Evolutionary conservation across 2,329 filamentous ascomycete species (phyloP).

Genomic region (Westerdykella aurantiaca): DNA sequence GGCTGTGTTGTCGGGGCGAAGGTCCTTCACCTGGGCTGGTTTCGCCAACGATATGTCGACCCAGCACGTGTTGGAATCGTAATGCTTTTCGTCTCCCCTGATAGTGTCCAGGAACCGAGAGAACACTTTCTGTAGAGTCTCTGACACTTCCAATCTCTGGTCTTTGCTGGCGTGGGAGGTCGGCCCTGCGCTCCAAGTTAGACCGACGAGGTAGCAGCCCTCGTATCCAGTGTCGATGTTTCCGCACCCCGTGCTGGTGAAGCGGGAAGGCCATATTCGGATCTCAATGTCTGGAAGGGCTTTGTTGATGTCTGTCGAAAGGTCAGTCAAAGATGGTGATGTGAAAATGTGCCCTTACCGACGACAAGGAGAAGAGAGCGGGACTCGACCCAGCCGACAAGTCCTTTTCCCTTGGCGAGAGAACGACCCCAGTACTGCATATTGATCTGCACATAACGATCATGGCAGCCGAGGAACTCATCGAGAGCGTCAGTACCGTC

Average conservation of each 20-base stretch:
- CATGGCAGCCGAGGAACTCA: constrained; percentile 50
- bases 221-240: constrained; percentile 46
- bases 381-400: constrained; percentile 61
- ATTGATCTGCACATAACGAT: constrained; percentile 56
- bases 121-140: constrained; percentile 38
- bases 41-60: constrained; percentile 30
- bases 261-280: constrained; percentile 59
- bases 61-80: constrained; percentile 32
- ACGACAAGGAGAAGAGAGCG: constrained; percentile 54
- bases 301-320: constrained; percentile 48
- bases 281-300: constrained; percentile 48
- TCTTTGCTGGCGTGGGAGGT: constrained; percentile 15
- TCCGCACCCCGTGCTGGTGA: constrained; percentile 32
- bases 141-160: constrained; percentile 41
- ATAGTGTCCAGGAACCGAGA: constrained; percentile 34
- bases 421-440: constrained; percentile 61
- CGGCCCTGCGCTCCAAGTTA: constrained; percentile 29
- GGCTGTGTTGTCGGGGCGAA: constrained; percentile 45
- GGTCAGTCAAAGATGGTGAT: constrained; percentile 3
- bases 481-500: constrained; percentile 9
- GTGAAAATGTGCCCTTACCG: constrained; percentile 41
- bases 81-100: constrained; percentile 30
- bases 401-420: constrained; percentile 48
- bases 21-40: constrained; percentile 30
- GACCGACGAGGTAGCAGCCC: constrained; percentile 57